Evolutionary conservation across 805 yeast genomes (phyloP), one percentile per base, ranked within the genome.

Genomic region (Kregervanrija pseudodelftensis): DNA sequence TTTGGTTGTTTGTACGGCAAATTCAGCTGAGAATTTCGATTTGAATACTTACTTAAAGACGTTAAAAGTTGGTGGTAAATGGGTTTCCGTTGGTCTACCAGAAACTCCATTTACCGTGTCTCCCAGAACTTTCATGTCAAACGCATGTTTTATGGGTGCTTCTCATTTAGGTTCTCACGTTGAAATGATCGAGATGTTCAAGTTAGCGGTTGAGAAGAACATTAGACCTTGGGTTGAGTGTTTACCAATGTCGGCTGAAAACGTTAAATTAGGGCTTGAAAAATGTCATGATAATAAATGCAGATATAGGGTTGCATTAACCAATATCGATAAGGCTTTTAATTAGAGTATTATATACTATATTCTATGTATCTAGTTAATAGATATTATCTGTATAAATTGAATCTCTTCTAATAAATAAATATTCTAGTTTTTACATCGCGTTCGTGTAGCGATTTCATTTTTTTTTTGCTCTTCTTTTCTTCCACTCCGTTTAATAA

Each of bases 51-150:
- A 77, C 59, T 57, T 81, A 49, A 58, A 61, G 30, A 59, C 72
- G 30, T 68, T 85, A 60, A 79, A 71, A 56, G 77, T 81, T 36
- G 74, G 74, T 56, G 81, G 82, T 44, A 67, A 69, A 42, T 74
- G 80, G 58, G 70, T 80, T 43, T 69, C 82, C 33, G 88, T 80
- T 45, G 91, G 91, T 44, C 68, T 82, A 55, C 87, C 91, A 43
- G 73, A 68, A 40, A 69, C 74, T 32, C 62, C 65, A 37, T 67
- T 72, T 45, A 58, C 64, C 32, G 67, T 73, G 37, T 56, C 65
- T 38, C 76, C 77, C 31, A 57, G 63, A 46, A 53, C 67, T 8
- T 72, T 73, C 54, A 50, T 70, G 53, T 52, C 56, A 14, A 67
- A 58, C 48, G 83, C 79, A 44, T 62, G 74, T 41, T 65, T 72